phyloP scores from a whole-genome alignment of 2,329 filamentous ascomycete genomes.

The Lecanicillium sp. region DNA sequence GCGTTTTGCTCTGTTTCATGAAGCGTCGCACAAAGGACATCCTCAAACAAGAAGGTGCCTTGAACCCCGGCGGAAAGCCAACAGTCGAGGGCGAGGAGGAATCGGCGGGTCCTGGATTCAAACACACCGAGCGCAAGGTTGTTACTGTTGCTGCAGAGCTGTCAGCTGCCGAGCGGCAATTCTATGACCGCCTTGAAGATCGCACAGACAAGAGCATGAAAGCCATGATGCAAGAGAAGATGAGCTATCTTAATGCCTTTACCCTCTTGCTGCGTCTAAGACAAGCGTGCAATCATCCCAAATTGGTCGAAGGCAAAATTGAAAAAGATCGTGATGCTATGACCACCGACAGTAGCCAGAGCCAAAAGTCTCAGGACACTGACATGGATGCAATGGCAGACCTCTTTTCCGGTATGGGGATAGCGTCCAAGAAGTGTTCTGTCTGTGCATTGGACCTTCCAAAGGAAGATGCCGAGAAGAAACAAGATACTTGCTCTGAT shows the following conservation, averaged over 20 bases:
- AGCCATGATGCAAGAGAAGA: constrained; percentile 75
- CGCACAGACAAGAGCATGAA: constrained; percentile 82
- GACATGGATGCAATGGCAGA: constrained; percentile 80
- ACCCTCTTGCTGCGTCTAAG: constrained; percentile 84
- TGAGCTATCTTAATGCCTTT: constrained; percentile 90
- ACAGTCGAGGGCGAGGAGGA: constrained; percentile 37
- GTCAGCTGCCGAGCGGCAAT: constrained; percentile 69
- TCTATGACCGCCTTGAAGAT: constrained; percentile 77
- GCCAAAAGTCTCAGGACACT: constrained; percentile 44
- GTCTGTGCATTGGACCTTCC: constrained; percentile 69
- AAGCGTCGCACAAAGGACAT: constrained; percentile 97
- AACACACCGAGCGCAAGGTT: constrained; percentile 86
- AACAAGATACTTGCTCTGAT: constrained; percentile 56
- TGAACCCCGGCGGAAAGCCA: constrained; percentile 67
- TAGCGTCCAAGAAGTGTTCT: constrained; percentile 71
- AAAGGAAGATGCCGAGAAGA: constrained; percentile 32
- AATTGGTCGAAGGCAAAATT: constrained; percentile 77
- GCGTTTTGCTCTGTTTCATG: constrained; percentile 89
- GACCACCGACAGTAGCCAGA: constrained; percentile 48
- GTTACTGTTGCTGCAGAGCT: constrained; percentile 73
- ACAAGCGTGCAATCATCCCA: constrained; percentile 92
- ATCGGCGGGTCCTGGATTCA: constrained; percentile 61
- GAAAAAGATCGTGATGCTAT: constrained; percentile 83
- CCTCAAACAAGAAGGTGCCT: constrained; percentile 76
- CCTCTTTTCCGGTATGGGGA: constrained; percentile 76